phyloP scores from a whole-genome alignment of 176 grass and related monocot genomes.

The Carex cristatella region DNA sequence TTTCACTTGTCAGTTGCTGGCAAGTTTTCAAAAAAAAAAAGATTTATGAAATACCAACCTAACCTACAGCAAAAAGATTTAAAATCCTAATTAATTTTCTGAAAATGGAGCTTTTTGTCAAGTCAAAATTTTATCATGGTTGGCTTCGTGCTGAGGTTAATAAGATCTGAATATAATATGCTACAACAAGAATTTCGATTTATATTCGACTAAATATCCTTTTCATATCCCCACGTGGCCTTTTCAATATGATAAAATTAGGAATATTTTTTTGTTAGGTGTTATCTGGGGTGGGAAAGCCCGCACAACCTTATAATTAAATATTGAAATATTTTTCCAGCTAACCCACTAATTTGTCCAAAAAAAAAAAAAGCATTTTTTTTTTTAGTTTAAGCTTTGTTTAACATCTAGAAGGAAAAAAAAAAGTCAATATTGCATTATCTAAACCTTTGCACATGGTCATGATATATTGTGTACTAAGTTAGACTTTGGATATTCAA shows the following conservation, averaged over 20 bases:
- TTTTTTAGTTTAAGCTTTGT: background rate
- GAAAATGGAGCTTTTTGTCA: background rate
- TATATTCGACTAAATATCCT: background rate
- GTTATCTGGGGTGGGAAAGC: background rate
- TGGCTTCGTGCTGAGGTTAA: background rate
- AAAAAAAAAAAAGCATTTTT: background rate
- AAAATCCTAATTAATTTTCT: background rate
- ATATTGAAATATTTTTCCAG: background rate
- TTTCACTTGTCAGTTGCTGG: too few species aligned
- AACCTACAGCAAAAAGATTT: background rate
- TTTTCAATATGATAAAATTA: background rate
- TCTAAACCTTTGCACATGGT: background rate
- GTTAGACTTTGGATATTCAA: background rate
- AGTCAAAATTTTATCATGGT: background rate
- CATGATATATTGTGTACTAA: background rate
- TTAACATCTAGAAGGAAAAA: slow-evolving; percentile 16
- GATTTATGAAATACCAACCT: too few species aligned
- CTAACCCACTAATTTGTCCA: background rate
- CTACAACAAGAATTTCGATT: background rate
- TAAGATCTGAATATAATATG: background rate
- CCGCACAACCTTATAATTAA: background rate
- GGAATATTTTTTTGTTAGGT: background rate
- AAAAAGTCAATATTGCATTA: background rate
- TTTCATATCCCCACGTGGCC: background rate
- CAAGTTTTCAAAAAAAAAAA: too few species aligned